phyloP scores from a whole-genome alignment of 768 basidiomycete genomes.

The Podaxis rugospora region DNA sequence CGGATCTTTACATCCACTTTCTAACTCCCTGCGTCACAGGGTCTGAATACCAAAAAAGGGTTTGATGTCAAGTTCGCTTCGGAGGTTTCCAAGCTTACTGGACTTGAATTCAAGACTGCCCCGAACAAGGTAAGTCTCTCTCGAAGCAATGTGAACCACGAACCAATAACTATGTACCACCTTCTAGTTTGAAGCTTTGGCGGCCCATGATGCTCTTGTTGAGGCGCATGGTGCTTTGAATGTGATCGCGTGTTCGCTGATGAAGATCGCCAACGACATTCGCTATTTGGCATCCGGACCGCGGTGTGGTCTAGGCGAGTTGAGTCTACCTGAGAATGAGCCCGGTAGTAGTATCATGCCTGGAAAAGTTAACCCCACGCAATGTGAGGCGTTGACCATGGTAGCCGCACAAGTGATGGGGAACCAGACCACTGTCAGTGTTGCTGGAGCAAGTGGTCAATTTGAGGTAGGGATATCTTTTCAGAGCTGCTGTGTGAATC shows the following conservation, averaged over 20 bases:
- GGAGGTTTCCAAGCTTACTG: constrained; percentile 89
- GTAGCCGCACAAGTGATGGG: constrained; percentile 98
- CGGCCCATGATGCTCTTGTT: constrained; percentile 96
- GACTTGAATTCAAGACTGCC: constrained; percentile 89
- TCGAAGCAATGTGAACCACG: not conserved
- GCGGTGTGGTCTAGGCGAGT: constrained; percentile 94
- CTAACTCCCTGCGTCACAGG: constrained; percentile 41
- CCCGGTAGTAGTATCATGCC: constrained; percentile 99
- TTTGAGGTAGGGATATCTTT: constrained; percentile 70
- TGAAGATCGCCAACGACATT: constrained; percentile 99
- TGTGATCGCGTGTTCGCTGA: constrained; percentile 91
- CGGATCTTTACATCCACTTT: not conserved
- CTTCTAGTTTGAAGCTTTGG: constrained; percentile 90
- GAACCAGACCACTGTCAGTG: constrained; percentile 88
- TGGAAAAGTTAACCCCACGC: constrained; percentile 99
- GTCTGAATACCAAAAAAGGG: constrained; percentile 93
- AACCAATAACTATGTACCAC: constrained; percentile 1
- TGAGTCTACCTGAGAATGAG: constrained; percentile 95
- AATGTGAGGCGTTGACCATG: constrained; percentile 99
- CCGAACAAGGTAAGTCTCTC: constrained; percentile 80
- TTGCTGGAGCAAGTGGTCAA: constrained; percentile 93
- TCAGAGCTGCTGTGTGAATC: not conserved
- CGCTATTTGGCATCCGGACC: constrained; percentile 97
- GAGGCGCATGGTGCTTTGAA: constrained; percentile 97
- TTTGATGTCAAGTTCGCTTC: constrained; percentile 93